Evolutionary conservation across 495 filamentous ascomycete genomes (phyloP), one percentile per base, ranked within the genome.

Genomic region (Penicillium canariense): DNA sequence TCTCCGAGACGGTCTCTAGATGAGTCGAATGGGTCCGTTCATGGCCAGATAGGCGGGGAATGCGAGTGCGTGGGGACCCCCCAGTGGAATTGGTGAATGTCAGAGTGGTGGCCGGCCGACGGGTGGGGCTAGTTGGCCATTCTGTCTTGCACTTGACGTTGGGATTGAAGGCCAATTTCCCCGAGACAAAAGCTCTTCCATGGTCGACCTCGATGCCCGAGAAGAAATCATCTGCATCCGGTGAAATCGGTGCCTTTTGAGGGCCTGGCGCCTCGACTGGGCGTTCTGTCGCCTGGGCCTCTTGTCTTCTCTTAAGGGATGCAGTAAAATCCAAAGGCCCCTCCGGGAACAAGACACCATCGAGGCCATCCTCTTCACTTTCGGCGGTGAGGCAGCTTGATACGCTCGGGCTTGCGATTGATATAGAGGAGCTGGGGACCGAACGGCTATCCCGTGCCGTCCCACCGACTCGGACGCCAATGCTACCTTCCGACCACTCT

Each of bases 1-100:
- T 89, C 70, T 97, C 95, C 34, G 89, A 96, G 2, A 97, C 91
- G 27, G 93, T 92, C 57, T 96, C 94, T 9, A 98, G 78, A 30
- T 74, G 67, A 2, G 84, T 87, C n/a, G 90, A 87, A 62, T 82
- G 81, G 10, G 80, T 77, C 39, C 88, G 84, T 31, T 84, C 79
- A 65, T 84, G 81, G 54, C 77, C 77, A 61, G 78, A 83, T 56
- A 81, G 83, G 49, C 87, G 81, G 43, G 87, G 84, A 54, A 92
- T 77, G 48, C 78, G 69, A 61, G 84, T 79, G 53, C 71, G 62
- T 55, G 75, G 64, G 58, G 74, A 79, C 58, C 63, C 43, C 5
- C 43, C 77, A 61, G 66, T 67, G 57, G 72, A 70, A 62, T 91
- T 94, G 27, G 89, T 96, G 71, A 97, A 97, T 17, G 90, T 96